phyloP scores from a whole-genome alignment of 139 green algal species.

The Micromonas commoda region DNA sequence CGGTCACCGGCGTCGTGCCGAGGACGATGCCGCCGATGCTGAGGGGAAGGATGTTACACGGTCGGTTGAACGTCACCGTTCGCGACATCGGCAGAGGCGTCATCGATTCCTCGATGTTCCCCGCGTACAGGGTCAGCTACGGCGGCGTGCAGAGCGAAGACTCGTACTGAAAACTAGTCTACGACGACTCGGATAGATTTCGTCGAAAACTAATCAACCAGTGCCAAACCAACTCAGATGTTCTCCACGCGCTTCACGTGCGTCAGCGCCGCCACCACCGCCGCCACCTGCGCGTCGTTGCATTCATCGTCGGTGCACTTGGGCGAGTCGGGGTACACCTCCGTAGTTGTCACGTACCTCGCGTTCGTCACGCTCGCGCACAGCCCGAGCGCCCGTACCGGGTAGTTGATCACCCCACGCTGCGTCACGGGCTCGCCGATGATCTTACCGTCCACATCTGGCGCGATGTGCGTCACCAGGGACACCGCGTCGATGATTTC shows the following conservation, averaged over 20 bases:
- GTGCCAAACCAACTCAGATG: too few species aligned
- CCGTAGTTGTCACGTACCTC: constrained; percentile 23
- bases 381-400: constrained; percentile 10
- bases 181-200: too few species aligned
- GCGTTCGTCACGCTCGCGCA: constrained; percentile 28
- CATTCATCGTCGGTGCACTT: constrained; percentile 16
- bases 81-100: constrained; percentile 13
- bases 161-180: neutral
- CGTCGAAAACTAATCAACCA: too few species aligned
- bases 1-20: neutral
- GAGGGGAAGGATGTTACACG: constrained; percentile 11
- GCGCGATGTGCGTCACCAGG: constrained; percentile 27
- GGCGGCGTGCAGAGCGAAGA: neutral
- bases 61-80: constrained; percentile 24
- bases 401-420: constrained; percentile 23
- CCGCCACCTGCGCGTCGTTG: constrained; percentile 25
- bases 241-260: too few species aligned
- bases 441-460: constrained; percentile 15
- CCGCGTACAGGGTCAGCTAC: constrained; percentile 17
- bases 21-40: constrained; percentile 7
- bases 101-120: constrained; percentile 18
- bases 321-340: constrained; percentile 29
- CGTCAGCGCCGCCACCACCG: neutral
- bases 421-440: constrained; percentile 26
- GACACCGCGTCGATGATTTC: constrained; percentile 14